Base-by-base conservation (phyloP, 371 early-diverging fungal species). In the Circinella minor region DNA sequence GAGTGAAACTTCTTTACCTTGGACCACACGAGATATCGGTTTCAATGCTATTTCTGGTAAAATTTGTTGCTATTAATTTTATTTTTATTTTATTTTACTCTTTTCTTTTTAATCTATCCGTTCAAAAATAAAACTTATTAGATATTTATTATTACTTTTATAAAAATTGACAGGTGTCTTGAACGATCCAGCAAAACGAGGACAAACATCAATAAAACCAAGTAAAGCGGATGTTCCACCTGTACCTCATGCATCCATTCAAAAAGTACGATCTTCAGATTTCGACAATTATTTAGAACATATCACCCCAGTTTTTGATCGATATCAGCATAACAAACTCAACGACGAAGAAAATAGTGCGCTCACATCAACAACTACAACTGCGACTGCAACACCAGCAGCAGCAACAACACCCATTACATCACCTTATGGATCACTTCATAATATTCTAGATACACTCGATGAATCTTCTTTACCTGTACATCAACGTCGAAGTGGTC, bases 241-340 rank as follows among this genome's bases (percentile, higher is more conserved):
- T 6, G 91, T 93, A 4, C 74, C 89, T 5, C 88, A 86, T 51
- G 89, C 89, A 11, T 78, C 88, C 43, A 89, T 92, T 65, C 86
- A 89, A 20, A 83, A 82, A 67, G 85, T 91, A 17, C 86, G 84
- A 60, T 71, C 78, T 39, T 77, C 78, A 37, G 91, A 92, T 68
- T 93, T 92, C 81, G 90, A 89, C 67, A 77, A 71, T 37, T 93
- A 93, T 64, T 69, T 93, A 27, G 81, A 77, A 8, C 83, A 86
- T 36, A 89, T 91, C 34, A 74, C 80, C 0, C 87, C 87, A 11
- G 86, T 83, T 0, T 91, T 88, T 67, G 90, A 90, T 55, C 78
- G 85, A 61, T 93, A 91, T 64, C 84, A 83, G 61, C 67, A 79
- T 14, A 89, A 90, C 66, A 83, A 78, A 48, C 71, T 75, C 63